These are phyloP conservation scores for Boletus albobrunnescens DNA, from an alignment of 1,284 basidiomycete species.

Conservation along the genomic window DNA sequence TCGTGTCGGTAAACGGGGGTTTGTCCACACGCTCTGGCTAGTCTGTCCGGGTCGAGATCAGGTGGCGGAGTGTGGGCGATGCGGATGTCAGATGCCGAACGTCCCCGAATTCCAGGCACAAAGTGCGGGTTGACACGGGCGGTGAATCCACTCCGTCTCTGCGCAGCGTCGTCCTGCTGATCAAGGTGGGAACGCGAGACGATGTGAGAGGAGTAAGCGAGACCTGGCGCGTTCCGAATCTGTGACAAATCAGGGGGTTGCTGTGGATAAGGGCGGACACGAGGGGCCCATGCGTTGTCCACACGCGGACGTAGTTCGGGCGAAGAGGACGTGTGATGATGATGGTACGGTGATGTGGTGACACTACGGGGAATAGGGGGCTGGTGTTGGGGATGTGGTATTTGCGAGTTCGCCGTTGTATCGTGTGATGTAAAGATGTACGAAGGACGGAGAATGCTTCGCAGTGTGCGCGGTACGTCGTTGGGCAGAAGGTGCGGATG, in stretches of 20 bases:
- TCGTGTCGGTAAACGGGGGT: constrained; percentile 8
- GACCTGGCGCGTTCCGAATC: background rate
- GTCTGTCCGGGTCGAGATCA: constrained; percentile 29
- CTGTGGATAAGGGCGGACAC: constrained; percentile 18
- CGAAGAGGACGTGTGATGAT: constrained; percentile 25
- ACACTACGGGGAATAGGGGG: constrained; percentile 12
- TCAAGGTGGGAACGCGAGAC: constrained; percentile 10
- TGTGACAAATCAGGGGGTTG: constrained; percentile 10
- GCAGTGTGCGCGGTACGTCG: constrained; percentile 11
- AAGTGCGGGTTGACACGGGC: constrained; percentile 11
- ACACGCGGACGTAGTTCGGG: constrained; percentile 24
- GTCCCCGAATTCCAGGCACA: constrained; percentile 18
- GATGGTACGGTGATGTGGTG: constrained; percentile 14
- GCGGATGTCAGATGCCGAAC: constrained; percentile 28
- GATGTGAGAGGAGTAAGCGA: constrained; percentile 10
- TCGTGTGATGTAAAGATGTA: constrained; percentile 4
- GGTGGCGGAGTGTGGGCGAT: constrained; percentile 18
- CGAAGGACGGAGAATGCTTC: constrained; percentile 20
- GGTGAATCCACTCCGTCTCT: constrained; percentile 13
- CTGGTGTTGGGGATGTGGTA: constrained; percentile 6
- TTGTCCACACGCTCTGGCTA: constrained; percentile 32
- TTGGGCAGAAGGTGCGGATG: constrained; percentile 4
- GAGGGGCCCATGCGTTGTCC: constrained; percentile 24
- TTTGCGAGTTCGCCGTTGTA: background rate
- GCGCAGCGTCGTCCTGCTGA: constrained; percentile 5